These are phyloP conservation scores for Durio zibethinus DNA, from an alignment of 345 rosid species.

Conservation along the genomic window DNA sequence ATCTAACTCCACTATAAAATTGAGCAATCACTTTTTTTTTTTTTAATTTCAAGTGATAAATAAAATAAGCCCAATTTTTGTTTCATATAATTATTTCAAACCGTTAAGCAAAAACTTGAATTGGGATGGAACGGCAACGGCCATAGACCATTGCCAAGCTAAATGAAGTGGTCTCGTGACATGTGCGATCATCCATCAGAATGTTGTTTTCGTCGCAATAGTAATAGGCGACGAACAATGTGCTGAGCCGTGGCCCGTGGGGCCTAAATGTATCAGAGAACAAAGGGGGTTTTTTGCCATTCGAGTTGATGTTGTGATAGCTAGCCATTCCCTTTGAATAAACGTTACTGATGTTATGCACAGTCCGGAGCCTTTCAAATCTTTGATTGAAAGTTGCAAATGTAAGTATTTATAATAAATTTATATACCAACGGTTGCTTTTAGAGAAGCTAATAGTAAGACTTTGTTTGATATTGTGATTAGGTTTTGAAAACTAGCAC, in stretches of 20 bases:
- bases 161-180: neutral
- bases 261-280: neutral
- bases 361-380: neutral
- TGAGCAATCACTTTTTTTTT: no score
- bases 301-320: neutral
- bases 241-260: neutral
- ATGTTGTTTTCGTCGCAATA: neutral
- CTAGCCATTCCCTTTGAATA: neutral
- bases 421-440: neutral
- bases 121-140: neutral
- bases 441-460: neutral
- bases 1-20: no score
- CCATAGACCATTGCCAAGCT: neutral
- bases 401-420: neutral
- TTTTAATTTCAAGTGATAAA: no score
- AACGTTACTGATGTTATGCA: neutral
- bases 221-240: neutral
- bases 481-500: no score
- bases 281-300: neutral
- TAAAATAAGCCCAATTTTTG: no score
- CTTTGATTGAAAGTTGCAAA: neutral
- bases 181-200: neutral
- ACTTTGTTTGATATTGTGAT: no score
- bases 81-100: neutral
- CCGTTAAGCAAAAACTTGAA: neutral